Evolutionary conservation across 306 rosid species (phyloP).

Genomic region (Inga leiocalycina): DNA sequence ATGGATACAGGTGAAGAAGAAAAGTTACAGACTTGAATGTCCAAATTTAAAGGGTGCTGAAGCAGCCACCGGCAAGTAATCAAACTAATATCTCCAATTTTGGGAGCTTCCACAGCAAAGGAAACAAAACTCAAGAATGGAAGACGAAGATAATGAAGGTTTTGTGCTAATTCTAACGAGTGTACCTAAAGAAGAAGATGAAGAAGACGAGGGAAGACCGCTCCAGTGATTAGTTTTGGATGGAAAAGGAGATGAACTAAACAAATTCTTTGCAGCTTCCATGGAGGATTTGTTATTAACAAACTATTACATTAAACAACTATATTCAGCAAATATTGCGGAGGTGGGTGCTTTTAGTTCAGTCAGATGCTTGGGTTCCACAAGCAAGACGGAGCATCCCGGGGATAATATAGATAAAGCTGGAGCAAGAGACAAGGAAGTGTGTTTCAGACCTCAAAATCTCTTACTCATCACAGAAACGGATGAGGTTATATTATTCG

Average conservation of each 20-base stretch:
- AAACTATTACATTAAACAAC: neutral
- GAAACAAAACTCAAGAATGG: neutral
- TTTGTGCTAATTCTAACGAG: neutral
- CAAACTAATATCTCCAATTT: neutral
- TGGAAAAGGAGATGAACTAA: conserved; percentile 63
- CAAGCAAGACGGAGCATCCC: neutral
- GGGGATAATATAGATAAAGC: conserved; percentile 41
- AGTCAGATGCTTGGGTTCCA: neutral
- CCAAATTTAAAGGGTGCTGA: neutral
- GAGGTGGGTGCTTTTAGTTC: neutral
- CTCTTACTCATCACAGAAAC: neutral
- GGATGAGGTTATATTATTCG: conserved; percentile 40
- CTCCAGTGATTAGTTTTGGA: conserved; percentile 54
- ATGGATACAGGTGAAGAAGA: neutral
- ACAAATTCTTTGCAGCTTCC: conserved; percentile 69
- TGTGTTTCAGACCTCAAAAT: conserved; percentile 48
- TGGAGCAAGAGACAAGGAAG: conserved; percentile 23
- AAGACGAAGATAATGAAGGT: neutral
- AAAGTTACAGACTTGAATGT: neutral
- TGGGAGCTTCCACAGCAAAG: neutral
- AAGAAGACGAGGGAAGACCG: conserved; percentile 45
- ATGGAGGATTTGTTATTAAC: conserved; percentile 26
- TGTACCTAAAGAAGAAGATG: conserved; percentile 38
- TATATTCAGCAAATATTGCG: neutral
- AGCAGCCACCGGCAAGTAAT: neutral